A percentile compares a stretch with the other conserved stretches of the same genome.
Evolutionary conservation across 2,329 filamentous ascomycete genomes (phyloP).

Genomic region (Trichoderma sp.): DNA sequence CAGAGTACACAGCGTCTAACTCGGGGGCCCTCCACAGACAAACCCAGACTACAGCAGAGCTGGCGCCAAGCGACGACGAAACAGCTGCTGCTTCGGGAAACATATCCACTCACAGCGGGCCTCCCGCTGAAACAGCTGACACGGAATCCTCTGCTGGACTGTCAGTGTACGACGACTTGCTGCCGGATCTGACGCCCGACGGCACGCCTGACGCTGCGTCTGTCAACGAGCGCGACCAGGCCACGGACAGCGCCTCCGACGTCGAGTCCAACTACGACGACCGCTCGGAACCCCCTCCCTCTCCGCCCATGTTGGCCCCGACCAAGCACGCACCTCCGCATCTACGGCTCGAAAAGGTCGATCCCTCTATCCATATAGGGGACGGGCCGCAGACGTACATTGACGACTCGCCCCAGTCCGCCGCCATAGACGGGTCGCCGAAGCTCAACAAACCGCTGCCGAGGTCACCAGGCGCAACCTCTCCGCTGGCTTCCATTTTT

Average conservation of each 20-base stretch:
- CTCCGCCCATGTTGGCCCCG: conserved; percentile 49
- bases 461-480: conserved; percentile 54
- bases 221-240: conserved; percentile 35
- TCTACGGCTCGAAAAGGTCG: conserved; percentile 52
- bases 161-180: conserved; percentile 50
- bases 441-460: conserved; percentile 58
- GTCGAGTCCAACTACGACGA: conserved; percentile 38
- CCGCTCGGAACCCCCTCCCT: conserved; percentile 45
- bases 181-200: conserved; percentile 41
- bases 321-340: conserved; percentile 57
- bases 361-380: conserved; percentile 38
- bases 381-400: conserved; percentile 34
- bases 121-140: conserved; percentile 33
- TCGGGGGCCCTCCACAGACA: not conserved
- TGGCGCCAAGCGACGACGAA: conserved; percentile 24
- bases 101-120: conserved; percentile 20
- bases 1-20: conserved; percentile 2
- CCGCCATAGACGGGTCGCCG: conserved; percentile 37
- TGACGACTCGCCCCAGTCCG: conserved; percentile 37
- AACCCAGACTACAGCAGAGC: conserved; percentile 2
- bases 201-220: conserved; percentile 35
- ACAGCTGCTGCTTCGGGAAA: conserved; percentile 23
- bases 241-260: conserved; percentile 36
- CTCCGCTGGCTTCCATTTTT: conserved; percentile 56
- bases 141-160: conserved; percentile 47